A percentile compares a stretch with the other conserved stretches of the same genome.
Conservation (phyloP, 306 rosid genomes). For the Notholithocarpus densiflorus region DNA sequence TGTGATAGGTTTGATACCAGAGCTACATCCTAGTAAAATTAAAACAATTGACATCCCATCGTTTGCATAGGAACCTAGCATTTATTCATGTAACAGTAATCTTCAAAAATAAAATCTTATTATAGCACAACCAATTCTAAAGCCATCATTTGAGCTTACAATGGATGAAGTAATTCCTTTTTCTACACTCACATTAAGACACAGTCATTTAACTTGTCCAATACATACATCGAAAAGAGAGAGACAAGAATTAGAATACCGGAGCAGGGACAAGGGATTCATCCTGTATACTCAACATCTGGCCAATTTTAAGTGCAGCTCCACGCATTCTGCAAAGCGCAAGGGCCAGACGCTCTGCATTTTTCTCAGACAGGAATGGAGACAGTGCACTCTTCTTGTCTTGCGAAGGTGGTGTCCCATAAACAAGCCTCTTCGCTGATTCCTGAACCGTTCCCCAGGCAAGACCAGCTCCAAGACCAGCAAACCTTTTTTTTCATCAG, state of each 20-base stretch:
- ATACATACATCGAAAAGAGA: not conserved
- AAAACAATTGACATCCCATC: conserved; percentile 5
- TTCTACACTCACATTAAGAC: no score
- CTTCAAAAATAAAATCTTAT: not conserved
- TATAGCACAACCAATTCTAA: not conserved
- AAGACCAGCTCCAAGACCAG: conserved; percentile 90
- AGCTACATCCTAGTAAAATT: conserved; percentile 1
- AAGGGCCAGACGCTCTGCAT: conserved; percentile 85
- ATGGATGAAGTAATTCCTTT: no score
- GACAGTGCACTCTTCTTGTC: conserved; percentile 52
- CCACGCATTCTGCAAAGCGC: conserved; percentile 96
- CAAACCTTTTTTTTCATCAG: conserved; percentile 43
- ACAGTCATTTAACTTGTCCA: not conserved
- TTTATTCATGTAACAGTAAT: not conserved
- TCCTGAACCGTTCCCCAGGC: conserved; percentile 97
- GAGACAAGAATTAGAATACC: conserved; percentile 37
- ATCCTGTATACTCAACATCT: conserved; percentile 96
- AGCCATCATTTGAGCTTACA: not conserved
- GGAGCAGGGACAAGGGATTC: conserved; percentile 93
- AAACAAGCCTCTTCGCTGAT: conserved; percentile 82
- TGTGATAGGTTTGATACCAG: not conserved
- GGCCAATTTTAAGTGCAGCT: conserved; percentile 91
- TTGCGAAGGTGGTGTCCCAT: conserved; percentile 42
- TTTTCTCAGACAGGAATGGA: conserved; percentile 70
- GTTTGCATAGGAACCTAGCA: not conserved